phyloP scores from a whole-genome alignment of 2,329 filamentous ascomycete species.

The Talaromyces sp. region DNA sequence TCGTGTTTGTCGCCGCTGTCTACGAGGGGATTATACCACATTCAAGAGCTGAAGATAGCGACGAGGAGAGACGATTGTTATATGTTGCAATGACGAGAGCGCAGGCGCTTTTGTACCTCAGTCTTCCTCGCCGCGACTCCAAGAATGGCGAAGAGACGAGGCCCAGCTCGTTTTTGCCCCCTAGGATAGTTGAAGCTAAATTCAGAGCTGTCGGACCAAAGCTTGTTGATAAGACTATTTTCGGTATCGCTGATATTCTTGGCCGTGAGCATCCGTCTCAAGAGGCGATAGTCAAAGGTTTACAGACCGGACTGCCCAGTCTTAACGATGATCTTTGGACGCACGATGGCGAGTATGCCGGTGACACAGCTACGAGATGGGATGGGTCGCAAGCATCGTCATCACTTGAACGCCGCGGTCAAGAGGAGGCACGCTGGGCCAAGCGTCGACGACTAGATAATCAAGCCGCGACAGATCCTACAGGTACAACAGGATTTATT shows the following conservation, averaged over 20 bases:
- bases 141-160: slow-evolving; percentile 55
- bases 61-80: slow-evolving; percentile 81
- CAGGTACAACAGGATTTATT: slow-evolving; percentile 27
- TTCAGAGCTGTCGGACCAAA: slow-evolving; percentile 64
- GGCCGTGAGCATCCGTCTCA: slow-evolving; percentile 56
- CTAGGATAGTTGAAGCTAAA: slow-evolving; percentile 46
- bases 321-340: slow-evolving; percentile 66
- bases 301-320: slow-evolving; percentile 44
- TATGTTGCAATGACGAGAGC: slow-evolving; percentile 98
- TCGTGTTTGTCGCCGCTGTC: slow-evolving; percentile 86
- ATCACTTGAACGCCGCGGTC: slow-evolving; percentile 17
- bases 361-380: slow-evolving; percentile 35
- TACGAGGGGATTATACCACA: slow-evolving; percentile 91
- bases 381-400: slow-evolving; percentile 23
- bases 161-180: slow-evolving; percentile 67
- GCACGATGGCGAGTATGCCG: slow-evolving; percentile 51
- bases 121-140: slow-evolving; percentile 66
- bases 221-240: slow-evolving; percentile 58
- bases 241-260: slow-evolving; percentile 67
- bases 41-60: slow-evolving; percentile 72
- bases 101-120: slow-evolving; percentile 78
- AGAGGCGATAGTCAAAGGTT: slow-evolving; percentile 48
- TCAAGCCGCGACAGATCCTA: slow-evolving; percentile 11
- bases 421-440: slow-evolving; percentile 16
- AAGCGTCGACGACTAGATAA: slow-evolving; percentile 28